Conservation (phyloP, 108 stramenopile species). For the Skeletonema menzelii region DNA sequence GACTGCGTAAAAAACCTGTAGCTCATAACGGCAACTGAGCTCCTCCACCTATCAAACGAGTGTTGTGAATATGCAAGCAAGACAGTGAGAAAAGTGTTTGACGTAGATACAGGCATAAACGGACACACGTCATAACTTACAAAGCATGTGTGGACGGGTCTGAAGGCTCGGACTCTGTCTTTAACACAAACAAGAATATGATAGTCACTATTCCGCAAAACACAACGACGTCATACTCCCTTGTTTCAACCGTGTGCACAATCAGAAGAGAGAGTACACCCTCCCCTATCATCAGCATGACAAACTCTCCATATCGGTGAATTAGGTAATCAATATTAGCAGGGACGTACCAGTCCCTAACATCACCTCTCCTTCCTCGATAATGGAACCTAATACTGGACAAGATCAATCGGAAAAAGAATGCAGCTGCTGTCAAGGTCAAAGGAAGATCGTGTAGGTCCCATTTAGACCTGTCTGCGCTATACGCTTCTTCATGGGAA, state of each 20-base stretch:
- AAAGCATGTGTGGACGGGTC: neutral
- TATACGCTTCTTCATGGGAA: neutral
- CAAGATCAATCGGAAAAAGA: neutral
- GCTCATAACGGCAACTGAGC: neutral
- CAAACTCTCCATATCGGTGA: constrained; percentile 78
- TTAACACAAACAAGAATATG: constrained; percentile 3
- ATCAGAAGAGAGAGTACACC: constrained; percentile 58
- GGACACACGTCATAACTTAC: neutral
- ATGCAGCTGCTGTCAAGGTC: constrained; percentile 2
- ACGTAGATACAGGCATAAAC: too few relatives aligned
- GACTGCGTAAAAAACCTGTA: constrained; percentile 10
- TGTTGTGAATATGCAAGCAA: neutral
- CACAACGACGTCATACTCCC: neutral
- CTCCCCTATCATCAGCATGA: constrained; percentile 78
- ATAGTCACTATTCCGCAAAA: neutral
- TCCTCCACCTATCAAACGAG: neutral
- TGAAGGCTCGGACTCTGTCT: neutral
- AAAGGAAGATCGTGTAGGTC: constrained; percentile 22
- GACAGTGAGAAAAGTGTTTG: neutral
- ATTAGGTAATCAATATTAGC: constrained; percentile 46
- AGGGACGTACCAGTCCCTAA: neutral
- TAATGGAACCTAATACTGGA: neutral
- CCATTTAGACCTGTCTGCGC: neutral
- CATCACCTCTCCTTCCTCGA: neutral
- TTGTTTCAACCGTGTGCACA: constrained; percentile 22